Percentiles rank a stretch among this genome's conserved stretches.
Conservation (phyloP, 2,329 filamentous ascomycete genomes). For the Nothophaeocryptopus gaeumannii region DNA sequence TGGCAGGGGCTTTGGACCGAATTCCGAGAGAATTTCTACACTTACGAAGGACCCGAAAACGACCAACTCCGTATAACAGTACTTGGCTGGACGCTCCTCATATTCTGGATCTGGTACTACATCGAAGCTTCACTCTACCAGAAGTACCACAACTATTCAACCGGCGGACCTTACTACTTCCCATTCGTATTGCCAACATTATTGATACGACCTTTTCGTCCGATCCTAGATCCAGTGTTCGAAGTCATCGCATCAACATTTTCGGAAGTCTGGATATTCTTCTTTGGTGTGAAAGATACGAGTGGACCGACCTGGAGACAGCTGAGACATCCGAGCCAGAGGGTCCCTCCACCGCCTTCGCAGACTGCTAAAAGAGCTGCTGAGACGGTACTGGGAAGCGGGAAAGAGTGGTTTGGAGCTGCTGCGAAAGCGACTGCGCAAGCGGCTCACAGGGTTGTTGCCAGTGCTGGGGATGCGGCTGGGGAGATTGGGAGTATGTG, state of each 20-base stretch:
- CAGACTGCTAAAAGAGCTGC: neutral
- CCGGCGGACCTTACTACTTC: conserved; percentile 45
- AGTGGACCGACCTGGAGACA: too few species aligned
- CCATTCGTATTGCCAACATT: conserved; percentile 58
- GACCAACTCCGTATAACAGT: conserved; percentile 38
- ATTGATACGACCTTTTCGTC: conserved; percentile 43
- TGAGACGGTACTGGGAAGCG: conserved; percentile 1
- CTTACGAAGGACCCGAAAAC: conserved; percentile 15
- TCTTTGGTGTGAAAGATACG: conserved; percentile 4
- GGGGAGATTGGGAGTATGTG: conserved; percentile 30
- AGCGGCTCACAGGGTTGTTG: conserved; percentile 20
- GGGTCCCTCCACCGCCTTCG: neutral
- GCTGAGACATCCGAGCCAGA: neutral
- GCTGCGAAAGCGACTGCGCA: conserved; percentile 12
- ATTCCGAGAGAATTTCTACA: conserved; percentile 31
- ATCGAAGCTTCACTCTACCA: conserved; percentile 31
- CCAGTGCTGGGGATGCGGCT: conserved; percentile 25
- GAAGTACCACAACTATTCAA: conserved; percentile 52
- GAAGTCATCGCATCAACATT: conserved; percentile 1
- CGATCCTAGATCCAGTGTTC: conserved; percentile 36
- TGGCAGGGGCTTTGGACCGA: conserved; percentile 32
- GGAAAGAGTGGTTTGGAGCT: conserved; percentile 10
- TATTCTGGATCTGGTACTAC: conserved; percentile 49
- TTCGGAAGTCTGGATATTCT: neutral
- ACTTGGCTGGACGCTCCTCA: conserved; percentile 40